A percentile compares a stretch with the other conserved stretches of the same genome.
These are phyloP conservation scores for Termitomyces heimii DNA, from an alignment of 768 basidiomycete genomes.

Conservation along the genomic window DNA sequence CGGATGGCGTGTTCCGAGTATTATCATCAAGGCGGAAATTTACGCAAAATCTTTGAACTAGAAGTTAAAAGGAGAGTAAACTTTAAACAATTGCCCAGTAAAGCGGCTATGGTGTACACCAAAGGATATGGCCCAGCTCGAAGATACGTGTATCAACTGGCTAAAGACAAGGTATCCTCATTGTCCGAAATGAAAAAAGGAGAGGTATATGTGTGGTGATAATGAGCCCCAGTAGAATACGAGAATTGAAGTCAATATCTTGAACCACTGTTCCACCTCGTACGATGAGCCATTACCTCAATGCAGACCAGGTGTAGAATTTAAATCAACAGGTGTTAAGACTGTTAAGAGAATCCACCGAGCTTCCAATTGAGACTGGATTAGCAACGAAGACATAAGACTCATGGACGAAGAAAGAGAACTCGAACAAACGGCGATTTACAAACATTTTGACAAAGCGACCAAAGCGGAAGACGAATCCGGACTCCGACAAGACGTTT, in stretches of 20 bases:
- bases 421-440: background rate
- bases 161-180: too few species aligned
- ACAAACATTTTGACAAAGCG: background rate
- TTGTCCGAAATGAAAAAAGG: background rate
- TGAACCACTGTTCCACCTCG: background rate
- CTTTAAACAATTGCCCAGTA: too few species aligned
- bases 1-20: too few species aligned
- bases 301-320: background rate
- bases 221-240: background rate
- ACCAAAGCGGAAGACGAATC: background rate
- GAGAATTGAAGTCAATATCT: background rate
- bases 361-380: too few species aligned
- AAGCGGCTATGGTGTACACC: too few species aligned
- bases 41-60: too few species aligned
- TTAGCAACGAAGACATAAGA: background rate
- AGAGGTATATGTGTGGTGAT: background rate
- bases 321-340: background rate
- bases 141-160: too few species aligned
- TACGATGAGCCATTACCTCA: background rate
- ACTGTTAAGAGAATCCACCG: background rate
- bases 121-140: too few species aligned
- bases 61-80: too few species aligned
- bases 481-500: background rate
- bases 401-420: background rate
- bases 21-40: too few species aligned